Evolutionary conservation across 2,329 filamentous ascomycete species (phyloP), one percentile per base, ranked within the genome.

Genomic region (Sporothrix phasma): DNA sequence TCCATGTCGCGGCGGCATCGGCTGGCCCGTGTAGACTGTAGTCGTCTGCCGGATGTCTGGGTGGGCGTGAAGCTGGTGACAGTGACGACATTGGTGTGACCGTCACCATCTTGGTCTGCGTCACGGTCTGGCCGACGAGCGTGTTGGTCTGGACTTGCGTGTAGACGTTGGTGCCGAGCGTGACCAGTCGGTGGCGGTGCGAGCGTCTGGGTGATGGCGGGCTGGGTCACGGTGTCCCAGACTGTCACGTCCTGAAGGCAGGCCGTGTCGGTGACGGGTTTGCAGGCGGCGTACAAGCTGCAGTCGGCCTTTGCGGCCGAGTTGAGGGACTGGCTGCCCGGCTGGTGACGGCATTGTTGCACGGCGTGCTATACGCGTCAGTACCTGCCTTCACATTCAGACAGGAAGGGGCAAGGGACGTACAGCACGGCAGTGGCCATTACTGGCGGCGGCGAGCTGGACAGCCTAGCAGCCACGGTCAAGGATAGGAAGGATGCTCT

Each of bases 341-440:
- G 53, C 53, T 64, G 2, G 65, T 66, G 17, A 69, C 61, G 34
- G 51, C 53, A 15, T 58, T 39, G 53, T 41, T 41, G 24, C 67
- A 69, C n/a, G 64, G 66, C 66, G 61, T 68, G 45, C 66, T 67
- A 58, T n/a, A 56, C 13, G 10, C 1, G n/a, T 24, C 13, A 39
- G 5, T 13, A 7, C 1, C 5, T 19, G 41, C 41, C 7, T 43
- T 24, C 19, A 24, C 3, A 24, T 15, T 24, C 2, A 19, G 7
- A 37, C 2, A 26, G 11, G 17, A 15, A 17, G 19, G 13, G 2
- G n/a, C 5, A 8, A 8, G 15, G 3, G 3, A 51, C 60, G 5
- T 62, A 64, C 64, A 34, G 58, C 3, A 8, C 54, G 24, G 59
- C 66, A 65, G 13, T 49, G 24, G 63, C 59, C 11, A 49, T 29